These are phyloP conservation scores for Helianthus annuus DNA, from an alignment of 129 eudicot species.

Conservation along the genomic window HanXRQr2.0-SUNRISE NC_035443.2:134127593-134128092, in stretches of 20 bases:
- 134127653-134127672: slow-evolving; percentile 67
- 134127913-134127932: slow-evolving; percentile 41
- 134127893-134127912: no score
- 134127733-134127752: slow-evolving; percentile 56
- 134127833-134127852: no score
- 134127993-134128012: slow-evolving; percentile 36
- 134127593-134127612: background rate
- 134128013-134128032: slow-evolving; percentile 39
- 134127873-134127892: no score
- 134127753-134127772: slow-evolving; percentile 65
- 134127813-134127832: slow-evolving; percentile 65
- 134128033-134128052: background rate
- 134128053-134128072: background rate
- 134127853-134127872: no score
- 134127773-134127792: slow-evolving; percentile 79
- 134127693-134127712: slow-evolving; percentile 87
- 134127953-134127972: slow-evolving; percentile 4
- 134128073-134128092: no score
- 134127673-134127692: slow-evolving; percentile 80
- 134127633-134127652: slow-evolving; percentile 90
- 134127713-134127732: slow-evolving; percentile 82
- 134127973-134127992: slow-evolving; percentile 24
- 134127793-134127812: slow-evolving; percentile 63
- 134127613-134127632: slow-evolving; percentile 85
- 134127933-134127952: slow-evolving; percentile 25